Base-by-base conservation (phyloP, 352 stramenopile species). In the Globisporangium polare region DNA sequence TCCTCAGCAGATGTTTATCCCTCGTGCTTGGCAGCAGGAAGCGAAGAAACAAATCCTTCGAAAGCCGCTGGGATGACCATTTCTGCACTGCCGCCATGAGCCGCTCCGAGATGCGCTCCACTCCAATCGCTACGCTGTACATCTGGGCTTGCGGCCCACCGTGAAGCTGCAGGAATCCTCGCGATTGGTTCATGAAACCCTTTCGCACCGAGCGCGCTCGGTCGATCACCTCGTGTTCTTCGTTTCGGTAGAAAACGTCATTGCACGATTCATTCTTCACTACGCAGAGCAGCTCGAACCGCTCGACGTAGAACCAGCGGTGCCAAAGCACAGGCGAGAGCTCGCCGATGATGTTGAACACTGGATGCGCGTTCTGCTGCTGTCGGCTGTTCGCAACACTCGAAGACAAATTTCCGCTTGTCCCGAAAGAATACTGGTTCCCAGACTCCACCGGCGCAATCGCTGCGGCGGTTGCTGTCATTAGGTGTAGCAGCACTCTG, bases 321-420 rank as follows among this genome's bases (percentile, higher is more conserved):
- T 96, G 88, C 88, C 88, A 96, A 33, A 95, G 53, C n/a, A 94
- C 82, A 15, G 86, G 81, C 15, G 88, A 90, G 5, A 96, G 67
- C 20, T 95, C 81, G 13, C 88, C 88, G 54, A 96, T 91, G 66
- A 96, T 94, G 57, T 88, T 89, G 63, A 96, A 96, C n/a, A 96
- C 87, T 0, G 87, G 87, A 33, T 94, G 86, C 3, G 83, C 87
- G 9, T 55, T 62, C 52, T 82, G 74, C n/a, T 58, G 72, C 31
- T 74, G 86, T 27, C 64, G 77, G 17, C 77, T 82, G 27, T 69
- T 71, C 4, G 69, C 66, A 10, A 50, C 73, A 42, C 57, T 52
- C 12, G 64, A 64, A 2, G 68, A 70, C 5, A 53, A 59, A 33
- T 72, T 84, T n/a, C 63, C 62, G 58, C 71, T 77, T 29, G 66